A percentile compares a stretch with the other conserved stretches of the same genome.
phyloP scores from a whole-genome alignment of 805 yeast species.

The Saccharomycopsis sp. region DNA sequence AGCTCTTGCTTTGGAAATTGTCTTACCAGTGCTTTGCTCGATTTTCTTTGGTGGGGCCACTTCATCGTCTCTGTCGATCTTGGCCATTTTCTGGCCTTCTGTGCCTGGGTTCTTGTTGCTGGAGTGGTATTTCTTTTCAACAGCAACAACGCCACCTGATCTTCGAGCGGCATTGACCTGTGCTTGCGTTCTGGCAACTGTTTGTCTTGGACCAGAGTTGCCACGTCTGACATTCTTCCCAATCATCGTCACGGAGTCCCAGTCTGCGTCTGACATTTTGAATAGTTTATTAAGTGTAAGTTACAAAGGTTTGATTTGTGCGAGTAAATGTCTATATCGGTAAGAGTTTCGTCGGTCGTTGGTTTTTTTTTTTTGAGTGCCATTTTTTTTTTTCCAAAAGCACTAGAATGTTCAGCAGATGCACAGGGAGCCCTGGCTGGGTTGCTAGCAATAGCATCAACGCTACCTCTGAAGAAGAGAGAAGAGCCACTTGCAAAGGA shows the following conservation, averaged over 20 bases:
- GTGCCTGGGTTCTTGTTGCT: slow-evolving; percentile 54
- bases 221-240: slow-evolving; percentile 87
- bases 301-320: neutral
- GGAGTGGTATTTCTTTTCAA: slow-evolving; percentile 81
- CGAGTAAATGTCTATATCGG: neutral
- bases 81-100: slow-evolving; percentile 93
- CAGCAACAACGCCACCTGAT: slow-evolving; percentile 77
- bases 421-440: too few relatives aligned
- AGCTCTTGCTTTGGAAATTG: slow-evolving; percentile 75
- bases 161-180: slow-evolving; percentile 92
- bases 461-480: too few relatives aligned
- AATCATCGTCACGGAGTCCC: slow-evolving; percentile 87
- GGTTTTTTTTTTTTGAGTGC: neutral
- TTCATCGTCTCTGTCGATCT: slow-evolving; percentile 87
- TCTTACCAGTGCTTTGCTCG: slow-evolving; percentile 76
- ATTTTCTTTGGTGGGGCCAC: slow-evolving; percentile 88
- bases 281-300: neutral
- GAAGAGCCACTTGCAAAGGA: too few relatives aligned
- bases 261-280: slow-evolving; percentile 41
- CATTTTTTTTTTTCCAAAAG: neutral
- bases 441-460: too few relatives aligned
- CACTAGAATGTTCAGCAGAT: neutral
- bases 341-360: neutral
- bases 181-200: slow-evolving; percentile 68
- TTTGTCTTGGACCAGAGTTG: slow-evolving; percentile 78